Percentiles rank a stretch among this genome's conserved stretches.
Evolutionary conservation across 192 early-diverging fungal species (phyloP).

Genomic region (Kappamyces sp.): DNA sequence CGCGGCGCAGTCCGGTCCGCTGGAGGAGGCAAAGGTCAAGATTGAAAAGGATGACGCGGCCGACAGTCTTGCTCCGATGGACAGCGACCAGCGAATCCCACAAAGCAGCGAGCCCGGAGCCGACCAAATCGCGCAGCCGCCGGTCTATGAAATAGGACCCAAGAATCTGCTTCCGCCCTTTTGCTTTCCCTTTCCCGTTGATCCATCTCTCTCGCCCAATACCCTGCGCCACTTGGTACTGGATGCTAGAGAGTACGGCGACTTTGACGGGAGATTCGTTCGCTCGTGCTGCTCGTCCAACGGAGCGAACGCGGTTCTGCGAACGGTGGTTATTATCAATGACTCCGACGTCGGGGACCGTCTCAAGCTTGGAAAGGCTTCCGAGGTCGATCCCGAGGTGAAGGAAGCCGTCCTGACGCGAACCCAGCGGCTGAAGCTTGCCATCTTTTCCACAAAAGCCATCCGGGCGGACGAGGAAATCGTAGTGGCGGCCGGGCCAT

Average conservation of each 20-base stretch:
- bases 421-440: slow-evolving; percentile 23
- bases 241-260: slow-evolving; percentile 30
- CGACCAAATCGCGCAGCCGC: not conserved
- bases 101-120: not conserved
- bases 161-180: slow-evolving; percentile 26
- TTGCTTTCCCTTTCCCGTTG: slow-evolving; percentile 26
- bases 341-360: slow-evolving; percentile 3
- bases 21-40: too few relatives aligned
- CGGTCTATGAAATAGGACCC: not conserved
- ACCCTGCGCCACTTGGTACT: slow-evolving; percentile 15
- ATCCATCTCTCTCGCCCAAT: not conserved
- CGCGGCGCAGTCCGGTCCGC: too few relatives aligned
- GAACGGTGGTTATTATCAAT: slow-evolving; percentile 21
- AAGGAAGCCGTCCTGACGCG: not conserved
- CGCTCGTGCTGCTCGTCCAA: slow-evolving; percentile 24
- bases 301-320: slow-evolving; percentile 27
- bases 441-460: slow-evolving; percentile 25
- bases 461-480: slow-evolving; percentile 30
- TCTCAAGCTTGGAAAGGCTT: not conserved
- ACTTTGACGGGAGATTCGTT: slow-evolving; percentile 29
- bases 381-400: slow-evolving; percentile 19
- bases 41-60: too few relatives aligned
- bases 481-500: slow-evolving; percentile 14
- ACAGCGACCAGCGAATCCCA: too few relatives aligned
- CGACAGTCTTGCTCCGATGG: too few relatives aligned